phyloP scores from a whole-genome alignment of 352 stramenopile species.

The Hyaloperonospora arabidopsidis region DNA sequence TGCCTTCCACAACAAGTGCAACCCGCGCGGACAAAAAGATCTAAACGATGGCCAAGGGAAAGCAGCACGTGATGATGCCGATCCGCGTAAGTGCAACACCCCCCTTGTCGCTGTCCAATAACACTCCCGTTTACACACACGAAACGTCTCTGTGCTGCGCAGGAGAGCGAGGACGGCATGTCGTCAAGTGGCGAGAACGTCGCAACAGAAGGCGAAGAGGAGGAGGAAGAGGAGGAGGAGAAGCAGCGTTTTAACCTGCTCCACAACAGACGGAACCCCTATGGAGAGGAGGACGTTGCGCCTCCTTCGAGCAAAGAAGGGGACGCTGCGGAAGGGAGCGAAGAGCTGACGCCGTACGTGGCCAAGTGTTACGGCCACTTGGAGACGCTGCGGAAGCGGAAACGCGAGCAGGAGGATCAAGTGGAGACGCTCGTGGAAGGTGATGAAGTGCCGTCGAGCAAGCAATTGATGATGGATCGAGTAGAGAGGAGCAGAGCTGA shows the following conservation, averaged over 20 bases:
- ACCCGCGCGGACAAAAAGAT: slow-evolving; percentile 1
- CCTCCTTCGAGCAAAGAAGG: slow-evolving; percentile 9
- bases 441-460: slow-evolving; percentile 7
- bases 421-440: slow-evolving; percentile 46
- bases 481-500: slow-evolving; percentile 1
- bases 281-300: background rate
- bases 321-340: slow-evolving; percentile 1
- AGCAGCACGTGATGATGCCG: slow-evolving; percentile 18
- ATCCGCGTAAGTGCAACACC: slow-evolving; percentile 12
- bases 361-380: slow-evolving; percentile 34
- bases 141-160: background rate
- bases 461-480: background rate
- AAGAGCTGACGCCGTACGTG: slow-evolving; percentile 38
- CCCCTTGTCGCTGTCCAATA: too few species aligned
- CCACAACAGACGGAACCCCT: too few species aligned
- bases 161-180: slow-evolving; percentile 23
- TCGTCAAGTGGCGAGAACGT: slow-evolving; percentile 24
- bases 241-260: slow-evolving; percentile 8
- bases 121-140: background rate
- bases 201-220: slow-evolving; percentile 30
- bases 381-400: slow-evolving; percentile 40
- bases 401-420: slow-evolving; percentile 46
- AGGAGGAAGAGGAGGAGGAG: slow-evolving; percentile 27
- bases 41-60: slow-evolving; percentile 21
- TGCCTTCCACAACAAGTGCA: slow-evolving; percentile 17